Evolutionary conservation across 345 rosid genomes (phyloP).

Genomic region (Rubroshorea leprosula): DNA sequence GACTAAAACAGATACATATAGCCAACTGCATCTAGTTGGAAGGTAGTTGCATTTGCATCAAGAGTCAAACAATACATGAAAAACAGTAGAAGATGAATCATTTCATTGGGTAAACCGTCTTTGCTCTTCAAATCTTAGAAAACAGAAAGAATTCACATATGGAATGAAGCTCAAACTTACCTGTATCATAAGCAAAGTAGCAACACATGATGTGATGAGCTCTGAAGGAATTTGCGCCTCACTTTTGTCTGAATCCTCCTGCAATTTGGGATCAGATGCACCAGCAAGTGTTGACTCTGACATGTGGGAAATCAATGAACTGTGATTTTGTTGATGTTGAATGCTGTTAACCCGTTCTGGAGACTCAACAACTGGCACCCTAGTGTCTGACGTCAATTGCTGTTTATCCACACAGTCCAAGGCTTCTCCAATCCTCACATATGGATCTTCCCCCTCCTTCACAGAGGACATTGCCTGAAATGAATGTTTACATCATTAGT

Average conservation of each 20-base stretch:
- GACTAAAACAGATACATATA: no score
- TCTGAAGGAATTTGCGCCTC: slow-evolving; percentile 62
- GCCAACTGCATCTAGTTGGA: no score
- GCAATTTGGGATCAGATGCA: slow-evolving; percentile 25
- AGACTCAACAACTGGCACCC: slow-evolving; percentile 24
- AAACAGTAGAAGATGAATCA: not conserved
- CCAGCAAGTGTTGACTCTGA: slow-evolving; percentile 27
- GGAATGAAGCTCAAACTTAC: slow-evolving; percentile 28
- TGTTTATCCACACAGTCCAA: slow-evolving; percentile 47
- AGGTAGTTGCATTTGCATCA: no score
- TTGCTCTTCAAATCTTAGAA: not conserved
- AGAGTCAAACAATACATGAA: no score
- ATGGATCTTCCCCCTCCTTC: slow-evolving; percentile 80
- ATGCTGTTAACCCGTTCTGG: slow-evolving; percentile 43
- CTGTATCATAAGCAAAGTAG: slow-evolving; percentile 84
- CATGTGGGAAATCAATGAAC: slow-evolving; percentile 24
- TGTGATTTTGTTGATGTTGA: slow-evolving; percentile 29
- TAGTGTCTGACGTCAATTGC: slow-evolving; percentile 35
- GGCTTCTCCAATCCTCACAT: slow-evolving; percentile 53
- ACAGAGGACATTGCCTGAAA: slow-evolving; percentile 66
- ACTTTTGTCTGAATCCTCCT: slow-evolving; percentile 32
- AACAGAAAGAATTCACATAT: no score
- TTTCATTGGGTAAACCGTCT: no score
- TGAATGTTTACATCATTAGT: slow-evolving; percentile 11
- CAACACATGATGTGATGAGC: slow-evolving; percentile 78